Evolutionary conservation across 768 basidiomycete species (phyloP).

Genomic region (Boletus tylopilopsis): DNA sequence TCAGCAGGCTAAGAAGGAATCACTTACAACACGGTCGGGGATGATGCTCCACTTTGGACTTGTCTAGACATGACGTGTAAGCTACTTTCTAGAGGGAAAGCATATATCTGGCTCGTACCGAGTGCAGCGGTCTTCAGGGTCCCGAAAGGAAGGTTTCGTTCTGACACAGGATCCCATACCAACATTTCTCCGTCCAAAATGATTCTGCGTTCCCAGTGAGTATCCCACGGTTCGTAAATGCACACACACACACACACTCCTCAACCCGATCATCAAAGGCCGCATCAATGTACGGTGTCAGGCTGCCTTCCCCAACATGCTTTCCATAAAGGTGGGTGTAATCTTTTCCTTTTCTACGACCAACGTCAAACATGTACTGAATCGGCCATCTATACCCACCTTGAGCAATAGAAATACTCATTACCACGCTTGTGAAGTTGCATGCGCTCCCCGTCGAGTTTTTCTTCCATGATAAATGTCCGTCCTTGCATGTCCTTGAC

Average conservation of each 20-base stretch:
- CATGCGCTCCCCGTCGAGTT: conserved; percentile 95
- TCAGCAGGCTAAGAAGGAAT: not conserved
- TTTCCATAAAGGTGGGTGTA: conserved; percentile 92
- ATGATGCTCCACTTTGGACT: conserved; percentile 61
- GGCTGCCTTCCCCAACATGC: conserved; percentile 73
- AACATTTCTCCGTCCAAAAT: conserved; percentile 98
- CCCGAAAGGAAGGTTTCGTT: conserved; percentile 88
- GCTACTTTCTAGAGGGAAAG: not conserved
- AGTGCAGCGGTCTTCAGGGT: conserved; percentile 89
- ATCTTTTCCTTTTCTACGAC: conserved; percentile 77
- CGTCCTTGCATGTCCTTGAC: conserved; percentile 78
- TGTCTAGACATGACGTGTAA: conserved; percentile 43
- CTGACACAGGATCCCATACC: conserved; percentile 91
- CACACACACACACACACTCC: conserved; percentile 71
- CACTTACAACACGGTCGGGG: conserved; percentile 89
- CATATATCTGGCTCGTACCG: conserved; percentile 43
- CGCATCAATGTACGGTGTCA: conserved; percentile 81
- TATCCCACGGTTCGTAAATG: not conserved
- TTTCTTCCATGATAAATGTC: conserved; percentile 92
- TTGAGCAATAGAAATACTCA: conserved; percentile 89
- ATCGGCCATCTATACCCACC: conserved; percentile 38
- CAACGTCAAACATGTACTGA: not conserved
- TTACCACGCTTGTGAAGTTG: conserved; percentile 92
- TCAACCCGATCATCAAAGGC: conserved; percentile 75
- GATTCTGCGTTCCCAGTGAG: conserved; percentile 48